Percentiles rank a stretch among this genome's conserved stretches.
Evolutionary conservation across 257 asterid species (phyloP).

Genomic region (Salvia rosmarinus): DNA sequence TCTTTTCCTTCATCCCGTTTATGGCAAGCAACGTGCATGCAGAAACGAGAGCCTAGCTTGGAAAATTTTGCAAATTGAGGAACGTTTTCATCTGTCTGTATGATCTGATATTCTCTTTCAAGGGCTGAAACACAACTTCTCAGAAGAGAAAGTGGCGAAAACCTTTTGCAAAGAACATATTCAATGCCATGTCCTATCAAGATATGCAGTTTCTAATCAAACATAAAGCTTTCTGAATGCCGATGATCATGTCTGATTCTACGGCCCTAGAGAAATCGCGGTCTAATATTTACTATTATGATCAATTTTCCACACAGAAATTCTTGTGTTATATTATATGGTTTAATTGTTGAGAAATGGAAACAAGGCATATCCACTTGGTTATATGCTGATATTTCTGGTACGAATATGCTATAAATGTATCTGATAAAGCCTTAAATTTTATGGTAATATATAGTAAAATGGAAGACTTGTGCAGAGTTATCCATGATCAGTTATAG

Average conservation of each 20-base stretch:
- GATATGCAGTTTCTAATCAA: slow-evolving; percentile 20
- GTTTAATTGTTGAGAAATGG: background rate
- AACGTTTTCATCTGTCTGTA: background rate
- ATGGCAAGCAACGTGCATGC: background rate
- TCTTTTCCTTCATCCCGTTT: background rate
- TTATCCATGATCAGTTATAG: background rate
- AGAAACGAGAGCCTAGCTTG: background rate
- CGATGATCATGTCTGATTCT: slow-evolving; percentile 27
- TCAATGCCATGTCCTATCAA: slow-evolving; percentile 39
- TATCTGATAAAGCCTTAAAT: background rate
- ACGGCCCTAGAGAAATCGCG: background rate
- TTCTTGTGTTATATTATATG: no score
- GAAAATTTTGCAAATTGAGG: background rate
- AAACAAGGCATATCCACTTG: background rate
- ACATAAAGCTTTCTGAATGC: slow-evolving; percentile 5
- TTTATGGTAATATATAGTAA: background rate
- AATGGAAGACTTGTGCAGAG: background rate
- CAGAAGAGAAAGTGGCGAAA: slow-evolving; percentile 30
- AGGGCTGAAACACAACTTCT: slow-evolving; percentile 27
- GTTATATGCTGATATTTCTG: no score
- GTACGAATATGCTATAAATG: background rate
- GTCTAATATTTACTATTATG: background rate
- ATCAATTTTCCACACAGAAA: no score
- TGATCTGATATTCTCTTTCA: slow-evolving; percentile 33
- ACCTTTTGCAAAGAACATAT: slow-evolving; percentile 46